Evolutionary conservation across 2,329 filamentous ascomycete species (phyloP), one percentile per base, ranked within the genome.

Genomic region (Eutypa lata): DNA sequence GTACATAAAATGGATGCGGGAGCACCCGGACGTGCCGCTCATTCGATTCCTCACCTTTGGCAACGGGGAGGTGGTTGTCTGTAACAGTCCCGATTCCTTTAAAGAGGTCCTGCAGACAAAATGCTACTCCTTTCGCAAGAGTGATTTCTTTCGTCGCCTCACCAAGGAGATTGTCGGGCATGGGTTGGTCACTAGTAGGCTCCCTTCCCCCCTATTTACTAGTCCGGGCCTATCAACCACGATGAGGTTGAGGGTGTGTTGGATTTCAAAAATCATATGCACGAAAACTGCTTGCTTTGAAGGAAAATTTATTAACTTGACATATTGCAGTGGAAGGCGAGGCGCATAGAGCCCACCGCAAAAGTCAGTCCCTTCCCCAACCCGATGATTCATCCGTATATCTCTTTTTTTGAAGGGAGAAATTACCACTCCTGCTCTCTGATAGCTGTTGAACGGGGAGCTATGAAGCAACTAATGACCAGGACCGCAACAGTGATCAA

Each of bases 41-140:
- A 54, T 56, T 33, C 51, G 51, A 33, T 56, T 50, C 48, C 53
- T 55, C 19, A 51, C 50, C 26, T 53, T 54, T 47, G 51, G 48
- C 18, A 57, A 57, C 21, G 55, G 49, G 21, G 55, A 57, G 46
- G 48, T 57, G 26, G 42, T 57, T 11, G 49, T 55, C 14, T 47
- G 42, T 10, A 52, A 55, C 38, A 57, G 49, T 33, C 19, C 53
- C 28, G 48, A 49, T 19, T 47, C 55, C 4, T 51, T 55, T 21
- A 45, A 42, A 6, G 55, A 53, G 35, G 31, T 57, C 1, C 47
- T 57, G 8, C 55, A 57, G 31, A 46, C 44, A 3, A 46, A 57
- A 11, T 55, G 55, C 13, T 57, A 57, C 21, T 52, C 52, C 18
- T 47, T 57, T 2, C 44, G 45, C 13, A 52, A 54, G 19, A 43